Evolutionary conservation across 75 land plant species (phyloP), one percentile per base, ranked within the genome.

Genomic region (Cunninghamia lanceolata): DNA sequence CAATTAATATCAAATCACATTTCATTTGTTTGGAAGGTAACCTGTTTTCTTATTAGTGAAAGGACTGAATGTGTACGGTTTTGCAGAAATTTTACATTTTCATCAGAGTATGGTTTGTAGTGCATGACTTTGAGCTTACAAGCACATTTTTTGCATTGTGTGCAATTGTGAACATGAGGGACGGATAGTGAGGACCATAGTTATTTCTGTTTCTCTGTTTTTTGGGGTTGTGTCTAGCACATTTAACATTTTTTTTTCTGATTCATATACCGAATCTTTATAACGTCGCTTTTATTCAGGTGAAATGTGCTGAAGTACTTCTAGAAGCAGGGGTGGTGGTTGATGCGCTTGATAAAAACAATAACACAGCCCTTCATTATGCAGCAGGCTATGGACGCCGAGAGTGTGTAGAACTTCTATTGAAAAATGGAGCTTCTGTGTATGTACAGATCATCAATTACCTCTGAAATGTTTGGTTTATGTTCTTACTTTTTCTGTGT

Each of bases 291-390:
- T 40, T 80, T 25, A 25, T 43, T 45, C 46, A 89, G 89, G 83
- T 89, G 74, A 63, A 84, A 68, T 90, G 91, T 84, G 87, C 91
- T 40, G 85, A 78, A 40, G 88, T 83, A 28, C 88, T 90, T 83
- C 74, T 90, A 32, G 83, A 89, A 89, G 91, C 84, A 56, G 91
- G 91, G 43, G 91, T 89, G 39, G 82, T 34, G 54, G 91, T 90
- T 59, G 91, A 90, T 86, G 91, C 91, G 10, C 82, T 90, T 81
- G 91, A 90, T 84, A 87, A 87, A 46, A 90, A 90, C 82, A 86
- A 90, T 32, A 89, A 90, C 63, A 90, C 91, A 52, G 88, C 91
- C 47, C 86, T 90, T 39, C 91, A 90, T 84, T 90, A 90, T 84
- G 91, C 91, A 35, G 88, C 85, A 78, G 91, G 91, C 77, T 90